A percentile compares a stretch with the other conserved stretches of the same genome.
Conservation (phyloP, 805 yeast genomes). For the Candida insectalens region DNA sequence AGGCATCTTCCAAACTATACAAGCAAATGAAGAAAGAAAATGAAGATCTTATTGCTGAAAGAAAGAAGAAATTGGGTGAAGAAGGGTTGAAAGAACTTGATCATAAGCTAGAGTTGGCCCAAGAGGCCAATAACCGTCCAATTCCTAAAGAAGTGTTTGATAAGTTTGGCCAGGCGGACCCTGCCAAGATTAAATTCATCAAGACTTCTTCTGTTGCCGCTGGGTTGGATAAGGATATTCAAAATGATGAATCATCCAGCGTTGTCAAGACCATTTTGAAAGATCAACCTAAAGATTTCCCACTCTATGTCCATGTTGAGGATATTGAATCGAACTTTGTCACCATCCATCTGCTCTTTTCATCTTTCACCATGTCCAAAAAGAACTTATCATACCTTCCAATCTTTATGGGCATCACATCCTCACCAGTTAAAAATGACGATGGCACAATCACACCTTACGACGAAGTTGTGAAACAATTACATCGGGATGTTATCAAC, state of each 20-base stretch:
- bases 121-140: constrained; percentile 56
- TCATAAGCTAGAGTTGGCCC: constrained; percentile 49
- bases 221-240: constrained; percentile 33
- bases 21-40: constrained; percentile 40
- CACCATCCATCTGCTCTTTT: constrained; percentile 51
- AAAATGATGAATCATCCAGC: constrained; percentile 16
- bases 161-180: constrained; percentile 63
- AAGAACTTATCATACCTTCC: constrained; percentile 55
- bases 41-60: constrained; percentile 36
- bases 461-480: constrained; percentile 65
- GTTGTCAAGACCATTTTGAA: constrained; percentile 10
- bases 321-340: constrained; percentile 72
- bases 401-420: constrained; percentile 49
- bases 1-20: constrained; percentile 60
- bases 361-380: constrained; percentile 42
- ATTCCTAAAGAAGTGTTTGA: constrained; percentile 63
- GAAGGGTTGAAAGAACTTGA: constrained; percentile 48
- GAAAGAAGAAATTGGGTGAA: constrained; percentile 44
- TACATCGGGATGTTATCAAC: constrained; percentile 67
- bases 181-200: constrained; percentile 64
- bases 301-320: constrained; percentile 71
- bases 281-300: constrained; percentile 38
- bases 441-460: constrained; percentile 52
- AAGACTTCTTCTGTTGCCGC: constrained; percentile 55
- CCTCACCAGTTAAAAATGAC: constrained; percentile 59